Evolutionary conservation across 2,329 filamentous ascomycete genomes (phyloP), one percentile per base, ranked within the genome.

Genomic region (Penicillium sp.): DNA sequence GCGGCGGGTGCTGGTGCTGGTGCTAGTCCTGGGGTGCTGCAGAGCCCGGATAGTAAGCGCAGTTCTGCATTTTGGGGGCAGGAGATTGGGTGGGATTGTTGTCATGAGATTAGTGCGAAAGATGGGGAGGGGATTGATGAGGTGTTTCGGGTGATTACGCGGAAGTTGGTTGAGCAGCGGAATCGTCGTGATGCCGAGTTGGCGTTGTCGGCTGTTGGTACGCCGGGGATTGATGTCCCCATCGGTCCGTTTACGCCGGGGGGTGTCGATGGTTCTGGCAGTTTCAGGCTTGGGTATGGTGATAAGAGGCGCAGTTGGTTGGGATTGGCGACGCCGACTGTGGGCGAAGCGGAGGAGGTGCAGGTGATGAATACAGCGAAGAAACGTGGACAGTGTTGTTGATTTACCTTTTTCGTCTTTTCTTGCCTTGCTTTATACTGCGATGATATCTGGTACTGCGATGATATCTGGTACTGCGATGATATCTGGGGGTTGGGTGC

Each of bases 71-170:
- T 75, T 77, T 97, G 93, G 93, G 92, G 89, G 22, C 91, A 95
- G 74, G 93, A 97, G 72, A 87, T 92, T 6, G 92, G 93, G 54
- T 98, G 94, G 93, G 93, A 97, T 70, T 96, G 92, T 63, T 98
- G 94, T 75, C 95, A 98, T 76, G 95, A 99, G 79, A 94, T 99
- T 71, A 93, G 89, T 67, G 93, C 94, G 50, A 94, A 96, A 81
- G 92, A 89, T 70, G 93, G 93, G 57, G 93, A 97, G 80, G 94
- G 94, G 18, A 93, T 99, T 18, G 95, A 98, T 68, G 95, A 98
- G 77, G 92, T 99, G 0, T 98, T 98, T 69, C 85, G 94, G 1
- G 91, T 96, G 27, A 89, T 92, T 47, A 95, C 93, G 9, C 82
- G 96, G 69, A 96, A 96, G 78, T 77, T 89, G 18, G 87, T 89